These are phyloP conservation scores for Lentinula edodes DNA, from an alignment of 768 basidiomycete species.

Conservation along the genomic window DNA sequence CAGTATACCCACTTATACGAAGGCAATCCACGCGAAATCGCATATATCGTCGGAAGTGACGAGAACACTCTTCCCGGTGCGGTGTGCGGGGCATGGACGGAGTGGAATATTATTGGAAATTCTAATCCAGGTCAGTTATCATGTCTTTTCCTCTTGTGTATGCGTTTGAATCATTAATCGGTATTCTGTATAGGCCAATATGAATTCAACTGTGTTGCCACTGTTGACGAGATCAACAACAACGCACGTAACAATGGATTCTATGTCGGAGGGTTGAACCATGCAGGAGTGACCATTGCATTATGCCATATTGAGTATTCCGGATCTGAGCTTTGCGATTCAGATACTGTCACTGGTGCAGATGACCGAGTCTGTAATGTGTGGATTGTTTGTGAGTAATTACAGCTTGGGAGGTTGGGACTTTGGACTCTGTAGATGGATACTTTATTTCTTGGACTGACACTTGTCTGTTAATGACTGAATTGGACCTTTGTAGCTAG, in stretches of 20 bases:
- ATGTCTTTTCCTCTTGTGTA: not conserved
- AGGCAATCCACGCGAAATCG: not conserved
- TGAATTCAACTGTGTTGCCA: not conserved
- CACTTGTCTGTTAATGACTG: too few relatives aligned
- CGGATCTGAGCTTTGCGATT: not conserved
- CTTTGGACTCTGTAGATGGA: too few relatives aligned
- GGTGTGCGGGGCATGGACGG: not conserved
- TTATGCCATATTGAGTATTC: not conserved
- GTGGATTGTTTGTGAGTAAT: not conserved
- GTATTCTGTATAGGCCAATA: not conserved
- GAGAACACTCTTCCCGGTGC: not conserved
- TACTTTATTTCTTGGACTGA: too few relatives aligned
- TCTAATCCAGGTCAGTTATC: not conserved
- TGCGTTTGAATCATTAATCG: not conserved
- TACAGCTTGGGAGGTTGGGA: constrained; percentile 4
- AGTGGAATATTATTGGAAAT: not conserved
- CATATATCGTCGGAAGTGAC: not conserved
- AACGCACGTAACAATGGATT: not conserved
- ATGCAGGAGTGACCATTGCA: not conserved
- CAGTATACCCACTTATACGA: not conserved
- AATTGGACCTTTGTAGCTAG: too few relatives aligned
- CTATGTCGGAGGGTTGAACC: not conserved
- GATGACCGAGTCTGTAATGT: not conserved
- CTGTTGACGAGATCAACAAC: not conserved
- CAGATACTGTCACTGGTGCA: not conserved